Evolutionary conservation across 2,329 filamentous ascomycete genomes (phyloP).

Genomic region (Scedosporium aurantiacum): DNA sequence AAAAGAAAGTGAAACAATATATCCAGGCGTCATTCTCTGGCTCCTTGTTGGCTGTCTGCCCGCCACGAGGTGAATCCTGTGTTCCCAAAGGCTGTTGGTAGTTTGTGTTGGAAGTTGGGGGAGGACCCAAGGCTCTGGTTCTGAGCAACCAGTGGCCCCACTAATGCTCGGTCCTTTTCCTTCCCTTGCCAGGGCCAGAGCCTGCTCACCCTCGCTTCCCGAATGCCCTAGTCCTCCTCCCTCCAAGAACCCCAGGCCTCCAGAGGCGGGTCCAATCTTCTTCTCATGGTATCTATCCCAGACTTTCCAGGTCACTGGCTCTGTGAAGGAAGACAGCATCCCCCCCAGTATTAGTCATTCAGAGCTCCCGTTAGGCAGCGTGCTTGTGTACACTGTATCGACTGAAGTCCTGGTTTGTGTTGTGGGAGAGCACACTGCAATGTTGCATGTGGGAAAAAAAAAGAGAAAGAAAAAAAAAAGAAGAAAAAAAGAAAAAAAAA

Average conservation of each 20-base stretch:
- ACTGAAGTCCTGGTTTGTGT: too few relatives aligned
- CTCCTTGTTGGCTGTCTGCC: neutral
- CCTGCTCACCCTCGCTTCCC: neutral
- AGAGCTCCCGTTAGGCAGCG: too few relatives aligned
- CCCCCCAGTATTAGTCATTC: too few relatives aligned
- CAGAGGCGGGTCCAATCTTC: too few relatives aligned
- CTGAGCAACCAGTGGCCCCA: neutral
- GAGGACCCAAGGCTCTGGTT: neutral
- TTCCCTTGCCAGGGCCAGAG: neutral
- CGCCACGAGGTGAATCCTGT: neutral
- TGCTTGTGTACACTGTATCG: too few relatives aligned
- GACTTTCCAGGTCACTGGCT: too few relatives aligned
- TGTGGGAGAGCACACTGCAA: too few relatives aligned
- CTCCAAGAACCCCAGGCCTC: neutral
- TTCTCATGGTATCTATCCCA: too few relatives aligned
- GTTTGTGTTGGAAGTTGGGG: neutral
- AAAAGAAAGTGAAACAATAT: neutral
- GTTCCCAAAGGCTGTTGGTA: neutral
- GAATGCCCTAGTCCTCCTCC: neutral
- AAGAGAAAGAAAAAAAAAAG: too few relatives aligned
- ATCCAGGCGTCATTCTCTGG: neutral
- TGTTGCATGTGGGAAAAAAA: too few relatives aligned
- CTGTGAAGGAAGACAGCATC: too few relatives aligned
- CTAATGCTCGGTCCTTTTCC: neutral
- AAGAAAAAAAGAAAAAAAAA: too few relatives aligned